Evolutionary conservation across 371 early-diverging fungal species (phyloP).

Genomic region (Rhizopus arrhizus): DNA sequence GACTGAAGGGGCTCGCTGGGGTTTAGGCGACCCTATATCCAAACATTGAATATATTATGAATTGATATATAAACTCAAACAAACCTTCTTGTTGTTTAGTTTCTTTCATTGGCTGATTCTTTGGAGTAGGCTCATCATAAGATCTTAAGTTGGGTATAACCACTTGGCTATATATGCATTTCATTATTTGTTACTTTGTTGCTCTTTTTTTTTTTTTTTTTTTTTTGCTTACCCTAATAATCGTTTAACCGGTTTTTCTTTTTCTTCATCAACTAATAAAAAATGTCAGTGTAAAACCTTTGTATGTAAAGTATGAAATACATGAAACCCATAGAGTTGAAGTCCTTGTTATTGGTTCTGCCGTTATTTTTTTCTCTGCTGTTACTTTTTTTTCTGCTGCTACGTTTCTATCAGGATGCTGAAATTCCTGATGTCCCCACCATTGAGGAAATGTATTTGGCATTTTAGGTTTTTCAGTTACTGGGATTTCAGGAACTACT

Average conservation of each 20-base stretch:
- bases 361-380: too few relatives aligned
- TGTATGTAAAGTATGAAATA: background rate
- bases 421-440: conserved; percentile 43
- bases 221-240: background rate
- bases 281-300: background rate
- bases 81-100: background rate
- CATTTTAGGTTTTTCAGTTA: conserved; percentile 19
- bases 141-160: conserved; percentile 5
- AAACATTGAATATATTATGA: too few relatives aligned
- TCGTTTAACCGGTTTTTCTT: background rate
- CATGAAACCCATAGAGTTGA: background rate
- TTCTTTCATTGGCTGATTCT: background rate
- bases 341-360: background rate
- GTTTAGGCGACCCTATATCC: conserved; percentile 2
- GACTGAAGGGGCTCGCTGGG: conserved; percentile 11
- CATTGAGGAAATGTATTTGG: conserved; percentile 49
- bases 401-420: conserved; percentile 12
- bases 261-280: background rate
- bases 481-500: conserved; percentile 8
- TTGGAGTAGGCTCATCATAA: background rate
- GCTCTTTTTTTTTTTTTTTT: too few relatives aligned
- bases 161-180: background rate
- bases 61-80: background rate
- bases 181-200: background rate
- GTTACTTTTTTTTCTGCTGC: too few relatives aligned